Conservation (phyloP, 202 grass and related monocot species). For the Panicum virgatum region DNA sequence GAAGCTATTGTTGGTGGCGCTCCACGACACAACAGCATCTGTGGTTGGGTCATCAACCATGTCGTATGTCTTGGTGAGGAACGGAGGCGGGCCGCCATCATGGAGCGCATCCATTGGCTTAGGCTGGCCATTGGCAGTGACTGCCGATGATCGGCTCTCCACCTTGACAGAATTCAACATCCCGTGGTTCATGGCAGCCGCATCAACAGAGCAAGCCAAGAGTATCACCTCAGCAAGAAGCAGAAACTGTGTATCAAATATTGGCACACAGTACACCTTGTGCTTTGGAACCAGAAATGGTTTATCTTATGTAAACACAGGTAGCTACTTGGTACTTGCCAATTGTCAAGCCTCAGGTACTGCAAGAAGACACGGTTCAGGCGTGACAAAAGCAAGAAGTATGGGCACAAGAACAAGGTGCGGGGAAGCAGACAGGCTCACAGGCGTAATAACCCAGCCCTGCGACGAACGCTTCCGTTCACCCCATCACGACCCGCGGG, state of each 20-base stretch:
- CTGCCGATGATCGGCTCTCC: slow-evolving; percentile 25
- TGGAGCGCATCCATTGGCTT: slow-evolving; percentile 66
- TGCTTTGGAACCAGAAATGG: slow-evolving; percentile 8
- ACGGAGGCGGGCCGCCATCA: slow-evolving; percentile 67
- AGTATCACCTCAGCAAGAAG: background rate
- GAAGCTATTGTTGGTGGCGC: slow-evolving; percentile 62
- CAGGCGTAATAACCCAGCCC: background rate
- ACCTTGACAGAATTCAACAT: slow-evolving; percentile 66
- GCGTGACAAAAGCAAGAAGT: slow-evolving; percentile 27
- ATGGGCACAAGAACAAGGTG: slow-evolving; percentile 24
- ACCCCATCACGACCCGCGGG: slow-evolving; percentile 35
- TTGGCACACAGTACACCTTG: slow-evolving; percentile 3
- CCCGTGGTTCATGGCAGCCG: slow-evolving; percentile 42
- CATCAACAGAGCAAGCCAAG: background rate
- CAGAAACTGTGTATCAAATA: slow-evolving; percentile 6
- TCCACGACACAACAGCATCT: slow-evolving; percentile 73
- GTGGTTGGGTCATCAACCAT: slow-evolving; percentile 75
- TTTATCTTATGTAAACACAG: background rate
- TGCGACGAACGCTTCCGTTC: slow-evolving; percentile 18
- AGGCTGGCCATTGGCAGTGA: slow-evolving; percentile 31
- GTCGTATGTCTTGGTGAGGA: slow-evolving; percentile 88
- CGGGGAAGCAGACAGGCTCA: slow-evolving; percentile 15
- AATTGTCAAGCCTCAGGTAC: slow-evolving; percentile 20
- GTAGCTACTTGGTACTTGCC: background rate
- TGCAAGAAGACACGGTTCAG: background rate